These are phyloP conservation scores for Daldinia childiae DNA, from an alignment of 495 filamentous ascomycete genomes.

Conservation along the genomic window DNA sequence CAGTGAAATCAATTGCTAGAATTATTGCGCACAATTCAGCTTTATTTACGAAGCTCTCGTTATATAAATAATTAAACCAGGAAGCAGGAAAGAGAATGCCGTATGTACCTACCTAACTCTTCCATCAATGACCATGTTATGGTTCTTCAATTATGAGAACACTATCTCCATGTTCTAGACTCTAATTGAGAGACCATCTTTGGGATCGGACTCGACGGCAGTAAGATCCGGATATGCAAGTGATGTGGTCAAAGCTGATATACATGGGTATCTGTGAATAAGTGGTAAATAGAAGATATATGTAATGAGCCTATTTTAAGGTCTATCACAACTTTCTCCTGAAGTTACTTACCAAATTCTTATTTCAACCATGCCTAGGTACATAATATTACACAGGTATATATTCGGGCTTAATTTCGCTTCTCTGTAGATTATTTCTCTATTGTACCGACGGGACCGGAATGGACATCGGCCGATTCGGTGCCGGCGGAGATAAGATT, in stretches of 20 bases:
- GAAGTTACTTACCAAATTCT: not conserved
- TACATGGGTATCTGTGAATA: not conserved
- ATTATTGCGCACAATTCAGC: not conserved
- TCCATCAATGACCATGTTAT: not conserved
- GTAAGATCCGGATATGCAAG: constrained; percentile 1
- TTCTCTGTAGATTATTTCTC: no score
- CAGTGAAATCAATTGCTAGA: not conserved
- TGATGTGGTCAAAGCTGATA: not conserved
- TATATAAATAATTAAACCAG: not conserved
- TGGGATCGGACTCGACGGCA: not conserved
- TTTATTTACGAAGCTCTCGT: not conserved
- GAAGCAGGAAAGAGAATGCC: not conserved
- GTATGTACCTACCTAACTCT: not conserved
- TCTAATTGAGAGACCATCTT: not conserved
- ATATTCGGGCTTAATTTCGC: no score
- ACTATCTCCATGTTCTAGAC: not conserved
- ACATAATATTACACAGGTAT: no score
- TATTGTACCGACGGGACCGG: not conserved
- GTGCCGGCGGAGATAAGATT: constrained; percentile 37
- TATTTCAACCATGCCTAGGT: not conserved
- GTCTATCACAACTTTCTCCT: not conserved
- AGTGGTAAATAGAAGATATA: no score
- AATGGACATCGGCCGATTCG: constrained; percentile 16
- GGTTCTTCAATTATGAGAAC: not conserved
- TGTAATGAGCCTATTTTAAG: no score